Conservation (phyloP, 2,329 filamentous ascomycete species). For the Pyricularia sp. region DNA sequence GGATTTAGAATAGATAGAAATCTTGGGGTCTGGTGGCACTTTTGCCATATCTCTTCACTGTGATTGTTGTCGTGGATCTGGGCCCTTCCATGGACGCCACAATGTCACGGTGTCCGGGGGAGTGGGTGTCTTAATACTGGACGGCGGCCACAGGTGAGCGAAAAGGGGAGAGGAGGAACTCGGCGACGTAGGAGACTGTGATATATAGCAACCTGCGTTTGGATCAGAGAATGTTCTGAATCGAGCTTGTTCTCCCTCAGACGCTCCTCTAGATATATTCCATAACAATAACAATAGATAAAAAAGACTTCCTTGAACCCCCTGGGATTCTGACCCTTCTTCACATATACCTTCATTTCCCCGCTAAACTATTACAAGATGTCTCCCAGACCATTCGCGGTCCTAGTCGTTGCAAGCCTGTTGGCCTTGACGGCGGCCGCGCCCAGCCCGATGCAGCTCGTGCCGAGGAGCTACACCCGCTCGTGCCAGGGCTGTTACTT, state of each 20-base stretch:
- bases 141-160: background rate
- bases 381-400: background rate
- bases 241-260: background rate
- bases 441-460: background rate
- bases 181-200: background rate
- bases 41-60: background rate
- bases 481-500: background rate
- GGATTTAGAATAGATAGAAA: background rate
- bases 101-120: background rate
- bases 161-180: background rate
- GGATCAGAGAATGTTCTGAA: background rate
- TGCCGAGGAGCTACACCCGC: slow-evolving; percentile 1
- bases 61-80: background rate
- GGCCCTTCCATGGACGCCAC: background rate
- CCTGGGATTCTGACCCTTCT: background rate
- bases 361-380: background rate
- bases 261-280: background rate
- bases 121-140: background rate
- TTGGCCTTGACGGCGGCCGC: background rate
- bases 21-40: background rate
- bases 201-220: background rate
- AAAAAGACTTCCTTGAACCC: rapidly evolving
- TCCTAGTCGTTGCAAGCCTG: background rate
- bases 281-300: too few species aligned
- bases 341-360: too few species aligned